Conservation (phyloP, 1,284 basidiomycete genomes). For the Mycena sp. region DNA sequence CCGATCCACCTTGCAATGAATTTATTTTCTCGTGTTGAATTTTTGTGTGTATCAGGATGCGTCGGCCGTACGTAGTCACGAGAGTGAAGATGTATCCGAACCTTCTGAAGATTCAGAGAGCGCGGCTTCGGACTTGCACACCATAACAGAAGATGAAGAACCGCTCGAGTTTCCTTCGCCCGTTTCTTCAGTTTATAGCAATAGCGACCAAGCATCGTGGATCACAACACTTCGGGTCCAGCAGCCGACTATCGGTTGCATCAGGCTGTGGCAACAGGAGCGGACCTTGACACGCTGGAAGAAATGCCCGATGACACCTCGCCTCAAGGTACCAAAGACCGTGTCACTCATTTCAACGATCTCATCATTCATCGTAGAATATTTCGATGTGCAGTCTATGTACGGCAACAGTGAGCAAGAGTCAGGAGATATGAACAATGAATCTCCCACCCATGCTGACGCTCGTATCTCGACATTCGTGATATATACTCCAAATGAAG, state of each 20-base stretch:
- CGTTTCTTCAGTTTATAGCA: background rate
- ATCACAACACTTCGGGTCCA: background rate
- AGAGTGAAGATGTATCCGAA: too few relatives aligned
- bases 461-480: conserved; percentile 8
- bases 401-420: background rate
- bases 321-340: too few relatives aligned
- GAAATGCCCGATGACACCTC: background rate
- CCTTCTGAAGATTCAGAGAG: too few relatives aligned
- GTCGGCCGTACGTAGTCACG: too few relatives aligned
- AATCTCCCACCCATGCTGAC: background rate
- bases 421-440: background rate
- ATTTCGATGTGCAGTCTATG: background rate
- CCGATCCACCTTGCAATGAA: too few relatives aligned
- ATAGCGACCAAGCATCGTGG: conserved; percentile 2
- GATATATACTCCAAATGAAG: background rate
- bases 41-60: too few relatives aligned
- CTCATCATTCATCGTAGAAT: background rate
- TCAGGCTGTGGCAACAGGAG: too few relatives aligned
- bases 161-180: background rate
- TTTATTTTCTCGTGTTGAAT: too few relatives aligned
- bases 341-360: background rate
- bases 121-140: too few relatives aligned
- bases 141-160: background rate
- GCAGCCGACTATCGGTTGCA: background rate
- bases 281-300: background rate